Base-by-base conservation (phyloP, 441 rosid species). In the Adansonia rubrostipa region DNA sequence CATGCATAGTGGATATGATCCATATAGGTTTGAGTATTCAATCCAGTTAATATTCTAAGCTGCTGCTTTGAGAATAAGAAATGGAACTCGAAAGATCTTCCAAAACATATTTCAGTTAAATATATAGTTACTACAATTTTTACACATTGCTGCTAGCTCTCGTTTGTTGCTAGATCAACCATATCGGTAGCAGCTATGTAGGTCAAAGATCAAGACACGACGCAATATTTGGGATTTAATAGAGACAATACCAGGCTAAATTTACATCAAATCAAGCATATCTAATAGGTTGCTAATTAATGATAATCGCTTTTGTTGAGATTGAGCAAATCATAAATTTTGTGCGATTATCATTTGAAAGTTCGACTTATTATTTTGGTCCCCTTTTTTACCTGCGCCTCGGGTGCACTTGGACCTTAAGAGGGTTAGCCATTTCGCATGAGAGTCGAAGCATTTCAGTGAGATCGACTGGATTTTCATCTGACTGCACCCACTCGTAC, bases 371-470 rank as follows among this genome's bases (percentile, higher is more conserved):
- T 33, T 33, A 14, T 1, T 24, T 15, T 44, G 11, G 11, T 1
- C 7, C 15, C 13, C 5, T n/a, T 9, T 9, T 2, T 44, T 58
- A 53, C 8, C 69, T 51, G 20, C 80, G 81, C 75, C 92, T 79
- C 0, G 83, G 82, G 1, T 75, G 40, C 72, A 74, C 88, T 47
- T 40, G 84, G 28, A 77, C 90, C 1, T 77, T 54, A 4, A 87
- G 88, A 5, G 94, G 94, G 17, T 63, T 88, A 3, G 85, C 85
- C 94, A 90, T 86, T 65, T 87, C 91, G 48, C 89, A 83, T 2
- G 94, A 90, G 4, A 90, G 82, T 83, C 73, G 85, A 13, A 88
- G 69, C 20, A 58, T 73, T 47, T 90, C 94, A 0, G 85, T 76
- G 3, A 90, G 83, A 77, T 87, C 86, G 62, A 86, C 89, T 6